Base-by-base conservation (phyloP, 2,329 filamentous ascomycete genomes). In the Parascedosporium putredinis region DNA sequence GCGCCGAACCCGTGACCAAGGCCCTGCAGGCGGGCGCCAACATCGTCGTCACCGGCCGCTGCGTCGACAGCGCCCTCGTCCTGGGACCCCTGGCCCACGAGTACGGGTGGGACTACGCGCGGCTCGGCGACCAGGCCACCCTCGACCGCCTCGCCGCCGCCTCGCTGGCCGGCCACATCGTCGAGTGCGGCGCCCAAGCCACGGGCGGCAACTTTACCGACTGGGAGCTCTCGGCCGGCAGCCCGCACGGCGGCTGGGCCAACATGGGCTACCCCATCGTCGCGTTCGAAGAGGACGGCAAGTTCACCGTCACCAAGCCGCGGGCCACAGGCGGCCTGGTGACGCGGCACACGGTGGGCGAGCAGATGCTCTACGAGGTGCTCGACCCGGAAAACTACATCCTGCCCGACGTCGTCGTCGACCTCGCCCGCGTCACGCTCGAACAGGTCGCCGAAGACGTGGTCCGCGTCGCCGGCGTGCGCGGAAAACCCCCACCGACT, bases 201-300 rank as follows among this genome's bases (percentile, higher is more conserved):
- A 50, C 48, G 14, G 48, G 48, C 9, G 48, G 48, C 10, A 50
- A 50, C 25, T 50, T 50, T 22, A 50, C 48, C 14, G 48, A 50
- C 20, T 50, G 48, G 48, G 38, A 50, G 38, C 9, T 50, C 7
- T 50, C 48, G 2, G 48, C 48, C 7, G 48, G 38, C 8, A 45
- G 48, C 10, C 4, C 23, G 14, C 29, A 50, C 25, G 48, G 48
- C n/a, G 48, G 48, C 16, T 50, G 48, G 48, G 48, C 38, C 18
- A 50, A 50, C 48, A 50, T 50, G 48, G 48, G 48, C 16, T 50
- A 50, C 22, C 48, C 48, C 4, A 44, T 50, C 40, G 40, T 29
- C 38, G 18, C 48, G 16, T 50, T 50, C n/a, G 48, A 50, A n/a
- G 36, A 31, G 10, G 22, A 29, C 48, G 38, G 25, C 20, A 33